These are phyloP conservation scores for Solanum neorickii DNA, from an alignment of 257 asterid genomes.

Conservation along the genomic window DNA sequence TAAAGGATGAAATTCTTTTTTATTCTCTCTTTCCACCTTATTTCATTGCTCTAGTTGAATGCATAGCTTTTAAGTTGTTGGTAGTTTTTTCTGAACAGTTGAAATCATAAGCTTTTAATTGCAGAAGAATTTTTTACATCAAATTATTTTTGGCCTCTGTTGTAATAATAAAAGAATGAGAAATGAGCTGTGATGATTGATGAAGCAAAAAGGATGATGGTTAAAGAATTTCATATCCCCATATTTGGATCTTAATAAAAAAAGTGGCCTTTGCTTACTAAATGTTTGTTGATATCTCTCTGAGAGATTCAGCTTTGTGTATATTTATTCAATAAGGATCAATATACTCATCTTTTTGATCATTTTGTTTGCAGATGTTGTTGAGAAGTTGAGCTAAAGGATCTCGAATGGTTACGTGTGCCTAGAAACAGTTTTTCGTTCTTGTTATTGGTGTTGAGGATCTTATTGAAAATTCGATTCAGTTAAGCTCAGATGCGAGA, in stretches of 20 bases:
- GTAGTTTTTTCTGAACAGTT: background rate
- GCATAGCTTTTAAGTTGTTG: background rate
- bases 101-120: background rate
- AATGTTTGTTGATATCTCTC: background rate
- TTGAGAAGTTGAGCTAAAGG: background rate
- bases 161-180: background rate
- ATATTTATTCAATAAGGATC: background rate
- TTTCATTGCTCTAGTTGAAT: background rate
- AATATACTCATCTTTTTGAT: background rate
- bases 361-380: background rate
- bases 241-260: background rate
- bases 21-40: background rate
- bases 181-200: background rate
- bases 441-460: background rate
- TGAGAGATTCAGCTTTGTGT: background rate
- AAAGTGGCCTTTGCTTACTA: background rate
- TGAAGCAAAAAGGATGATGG: background rate
- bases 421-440: background rate
- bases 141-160: background rate
- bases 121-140: background rate
- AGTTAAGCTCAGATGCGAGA: background rate
- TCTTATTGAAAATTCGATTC: background rate
- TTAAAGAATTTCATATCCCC: background rate
- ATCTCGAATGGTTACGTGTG: background rate
- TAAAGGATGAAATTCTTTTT: background rate